Base-by-base conservation (phyloP, 2,329 filamentous ascomycete species). In the Fusarium chaquense region DNA sequence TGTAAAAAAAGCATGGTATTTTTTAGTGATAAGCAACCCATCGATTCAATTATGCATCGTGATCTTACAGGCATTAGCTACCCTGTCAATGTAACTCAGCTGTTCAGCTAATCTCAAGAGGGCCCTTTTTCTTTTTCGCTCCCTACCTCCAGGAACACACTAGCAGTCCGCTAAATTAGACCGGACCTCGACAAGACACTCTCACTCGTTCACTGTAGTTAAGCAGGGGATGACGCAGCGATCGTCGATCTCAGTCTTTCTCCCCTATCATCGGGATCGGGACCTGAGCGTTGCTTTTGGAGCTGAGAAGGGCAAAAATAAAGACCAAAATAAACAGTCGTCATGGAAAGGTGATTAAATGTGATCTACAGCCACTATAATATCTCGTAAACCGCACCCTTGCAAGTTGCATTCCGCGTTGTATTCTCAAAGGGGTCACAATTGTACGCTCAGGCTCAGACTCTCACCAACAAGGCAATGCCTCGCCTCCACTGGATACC, bases 181-280 rank as follows among this genome's bases (percentile, higher is more conserved):
- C 16, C 20, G 20, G 26, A 7, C 33, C 9, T 20, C 8, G 33
- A 51, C 18, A 28, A 9, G 24, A 38, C 20, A 11, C 10, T 3
- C 11, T 28, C 22, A 13, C 36, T 38, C n/a, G 36, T 38, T 38
- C 6, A 40, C n/a, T 40, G 36, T 13, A 11, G 35, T 12, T 6
- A 28, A 51, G 18, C 7, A 52, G n/a, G 1, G 16, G 41, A 57
- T 60, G 57, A 60, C 57, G 57, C 41, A 46, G 18, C 32, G 41
- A 60, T 57, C 51, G 43, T 52, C 57, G 57, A 60, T 60, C 33
- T 18, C 18, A 20, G 35, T 28, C 1, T 12, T 18, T 47, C 11
- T 41, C 57, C 35, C 51, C 57, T 57, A 44, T 46, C 33, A 28
- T 56, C 26, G 50, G 41, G 51, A 60, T 60, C 57, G 57, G 49